Evolutionary conservation across 306 rosid species (phyloP).

Genomic region (Coriaria nepalensis): DNA sequence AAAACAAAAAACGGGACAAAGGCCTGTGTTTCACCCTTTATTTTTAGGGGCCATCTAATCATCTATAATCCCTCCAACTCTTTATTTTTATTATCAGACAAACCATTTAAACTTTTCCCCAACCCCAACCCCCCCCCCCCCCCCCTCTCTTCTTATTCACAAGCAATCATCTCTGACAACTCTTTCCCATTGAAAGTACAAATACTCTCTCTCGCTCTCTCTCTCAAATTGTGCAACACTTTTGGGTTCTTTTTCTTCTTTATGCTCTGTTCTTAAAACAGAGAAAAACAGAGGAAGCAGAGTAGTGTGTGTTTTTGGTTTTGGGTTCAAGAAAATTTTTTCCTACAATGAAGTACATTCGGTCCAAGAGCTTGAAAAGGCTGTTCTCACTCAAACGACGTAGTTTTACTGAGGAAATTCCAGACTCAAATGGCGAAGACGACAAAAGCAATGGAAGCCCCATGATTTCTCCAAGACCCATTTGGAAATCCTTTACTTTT

Average conservation of each 20-base stretch:
- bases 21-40: no score
- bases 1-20: no score
- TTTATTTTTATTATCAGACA: no score
- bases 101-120: no score
- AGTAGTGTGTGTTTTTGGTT: not conserved
- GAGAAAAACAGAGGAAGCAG: constrained; percentile 28
- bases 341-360: constrained; percentile 48
- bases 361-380: constrained; percentile 53
- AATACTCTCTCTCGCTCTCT: not conserved
- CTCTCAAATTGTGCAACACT: not conserved
- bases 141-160: constrained; percentile 2
- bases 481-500: constrained; percentile 86
- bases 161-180: not conserved
- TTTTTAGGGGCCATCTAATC: no score
- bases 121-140: not conserved
- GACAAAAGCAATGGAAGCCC: constrained; percentile 18
- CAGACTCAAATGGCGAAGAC: constrained; percentile 20
- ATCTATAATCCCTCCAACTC: no score
- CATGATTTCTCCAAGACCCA: constrained; percentile 36
- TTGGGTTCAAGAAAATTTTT: not conserved
- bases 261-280: constrained; percentile 12
- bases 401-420: constrained; percentile 25
- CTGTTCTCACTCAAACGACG: constrained; percentile 62
- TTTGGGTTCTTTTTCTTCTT: not conserved
- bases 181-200: not conserved